Evolutionary conservation across 2,329 filamentous ascomycete species (phyloP).

Genomic region (Amauroascus verrucosus): DNA sequence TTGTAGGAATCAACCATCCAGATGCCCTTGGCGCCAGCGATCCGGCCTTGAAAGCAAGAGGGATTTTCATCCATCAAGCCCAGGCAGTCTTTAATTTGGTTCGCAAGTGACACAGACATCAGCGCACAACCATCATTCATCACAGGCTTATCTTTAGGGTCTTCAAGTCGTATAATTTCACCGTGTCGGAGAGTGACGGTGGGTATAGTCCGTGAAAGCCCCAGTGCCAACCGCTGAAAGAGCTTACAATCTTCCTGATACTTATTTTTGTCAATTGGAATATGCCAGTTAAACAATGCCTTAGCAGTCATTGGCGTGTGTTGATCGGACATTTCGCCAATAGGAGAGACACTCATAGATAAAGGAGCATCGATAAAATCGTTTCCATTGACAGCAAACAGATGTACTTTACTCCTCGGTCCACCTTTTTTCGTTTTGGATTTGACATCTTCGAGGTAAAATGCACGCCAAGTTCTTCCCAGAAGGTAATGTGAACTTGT

Average conservation of each 20-base stretch:
- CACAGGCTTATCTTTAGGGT: constrained; percentile 23
- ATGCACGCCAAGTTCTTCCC: constrained; percentile 37
- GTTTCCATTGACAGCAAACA: constrained; percentile 38
- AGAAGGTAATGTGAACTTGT: constrained; percentile 31
- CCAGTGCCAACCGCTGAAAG: constrained; percentile 36
- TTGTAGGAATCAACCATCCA: constrained; percentile 46
- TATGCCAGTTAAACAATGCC: constrained; percentile 39
- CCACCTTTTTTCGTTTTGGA: constrained; percentile 22
- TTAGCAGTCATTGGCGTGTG: constrained; percentile 32
- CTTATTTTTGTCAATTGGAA: constrained; percentile 28
- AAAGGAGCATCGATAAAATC: constrained; percentile 26
- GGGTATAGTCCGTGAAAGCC: constrained; percentile 36
- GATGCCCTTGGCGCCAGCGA: constrained; percentile 51
- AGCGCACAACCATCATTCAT: constrained; percentile 46
- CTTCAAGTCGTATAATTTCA: constrained; percentile 30
- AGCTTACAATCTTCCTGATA: constrained; percentile 36
- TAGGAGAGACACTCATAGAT: constrained; percentile 17
- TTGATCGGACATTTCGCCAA: constrained; percentile 20
- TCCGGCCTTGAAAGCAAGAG: constrained; percentile 47
- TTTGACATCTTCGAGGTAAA: constrained; percentile 36
- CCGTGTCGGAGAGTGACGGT: constrained; percentile 26
- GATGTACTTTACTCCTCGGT: constrained; percentile 23
- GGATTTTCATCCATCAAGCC: constrained; percentile 33
- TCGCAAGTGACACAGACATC: constrained; percentile 45
- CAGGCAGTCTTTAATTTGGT: constrained; percentile 36